These are phyloP conservation scores for Curvularia verruculosa DNA, from an alignment of 2,329 filamentous ascomycete genomes.

Conservation along the genomic window DNA sequence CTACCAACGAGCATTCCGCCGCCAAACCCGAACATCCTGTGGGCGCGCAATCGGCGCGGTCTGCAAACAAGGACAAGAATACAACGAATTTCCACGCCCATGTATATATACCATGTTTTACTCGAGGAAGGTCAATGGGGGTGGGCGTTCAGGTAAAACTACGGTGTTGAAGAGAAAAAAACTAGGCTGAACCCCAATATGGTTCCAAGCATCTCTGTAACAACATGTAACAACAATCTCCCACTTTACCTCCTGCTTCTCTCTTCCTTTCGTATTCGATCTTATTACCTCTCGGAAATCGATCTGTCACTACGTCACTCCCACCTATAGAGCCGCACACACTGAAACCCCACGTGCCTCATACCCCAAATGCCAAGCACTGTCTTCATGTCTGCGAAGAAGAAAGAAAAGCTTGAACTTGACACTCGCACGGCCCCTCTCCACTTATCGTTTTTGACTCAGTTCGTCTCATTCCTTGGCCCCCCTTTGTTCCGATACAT, in stretches of 20 bases:
- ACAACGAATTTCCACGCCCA: not conserved
- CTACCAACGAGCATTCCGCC: not conserved
- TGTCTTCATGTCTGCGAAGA: constrained; percentile 3
- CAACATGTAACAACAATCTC: constrained; percentile 9
- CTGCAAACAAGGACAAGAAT: not conserved
- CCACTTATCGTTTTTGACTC: not conserved
- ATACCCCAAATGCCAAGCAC: constrained; percentile 2
- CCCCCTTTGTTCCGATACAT: not conserved
- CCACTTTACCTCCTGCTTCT: not conserved
- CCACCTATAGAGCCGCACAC: not conserved
- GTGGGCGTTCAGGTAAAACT: constrained; percentile 7
- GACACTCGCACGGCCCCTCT: not conserved
- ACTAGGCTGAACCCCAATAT: not conserved
- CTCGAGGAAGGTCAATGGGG: not conserved
- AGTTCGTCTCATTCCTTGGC: not conserved
- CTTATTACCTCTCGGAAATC: not conserved
- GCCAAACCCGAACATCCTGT: not conserved
- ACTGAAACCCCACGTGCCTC: constrained; percentile 4
- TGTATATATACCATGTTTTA: constrained; percentile 4
- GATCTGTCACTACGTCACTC: not conserved
- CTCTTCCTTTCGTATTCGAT: not conserved
- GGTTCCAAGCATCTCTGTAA: constrained; percentile 5
- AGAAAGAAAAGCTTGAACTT: not conserved
- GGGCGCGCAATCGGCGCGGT: not conserved
- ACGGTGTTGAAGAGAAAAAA: not conserved